Evolutionary conservation across 257 asterid genomes (phyloP), one percentile per base, ranked within the genome.

Genomic region (Solanum dulcamara): DNA sequence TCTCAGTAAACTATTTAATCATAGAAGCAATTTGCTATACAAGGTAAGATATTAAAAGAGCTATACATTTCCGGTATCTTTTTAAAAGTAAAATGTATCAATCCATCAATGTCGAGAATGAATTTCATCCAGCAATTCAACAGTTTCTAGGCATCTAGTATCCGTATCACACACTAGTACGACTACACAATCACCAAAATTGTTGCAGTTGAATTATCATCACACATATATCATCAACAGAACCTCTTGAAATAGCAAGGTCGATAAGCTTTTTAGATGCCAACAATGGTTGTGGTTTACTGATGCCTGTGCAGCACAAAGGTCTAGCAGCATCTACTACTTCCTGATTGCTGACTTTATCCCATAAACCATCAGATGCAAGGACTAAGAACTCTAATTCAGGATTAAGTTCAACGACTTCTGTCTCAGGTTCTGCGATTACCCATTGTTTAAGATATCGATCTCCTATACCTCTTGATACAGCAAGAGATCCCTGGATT

Each of bases 291-390:
- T 86, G 89, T 1, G 97, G 92, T 80, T 91, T 88, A 22, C 89
- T 86, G 4, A 83, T 53, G 84, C 88, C 85, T 1, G 86, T 5
- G 74, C 94, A 93, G 60, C 94, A 93, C 14, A 89, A 75, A 26
- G 91, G 89, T 2, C 94, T 92, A 20, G 91, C 93, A 28, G 93
- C 84, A 81, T 95, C 98, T 51, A 93, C 55, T 0, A 96, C 99
- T 90, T 96, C 99, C 50, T 96, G 98, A 85, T 94, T 96, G 83
- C 91, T 88, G 24, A 96, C 98, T 93, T 93, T 96, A 82, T 96
- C 99, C 99, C 99, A 95, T 79, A 96, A 85, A 77, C 99, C 98
- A 87, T 96, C 99, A 13, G 98, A 96, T 30, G 98, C 99, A 24
- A 96, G 97, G 85, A 96, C 75, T 74, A 96, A 87, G 88, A 96